Percentiles rank a stretch among this genome's conserved stretches.
Evolutionary conservation across 768 basidiomycete genomes (phyloP).

Genomic region (Lactarius akahatsu): DNA sequence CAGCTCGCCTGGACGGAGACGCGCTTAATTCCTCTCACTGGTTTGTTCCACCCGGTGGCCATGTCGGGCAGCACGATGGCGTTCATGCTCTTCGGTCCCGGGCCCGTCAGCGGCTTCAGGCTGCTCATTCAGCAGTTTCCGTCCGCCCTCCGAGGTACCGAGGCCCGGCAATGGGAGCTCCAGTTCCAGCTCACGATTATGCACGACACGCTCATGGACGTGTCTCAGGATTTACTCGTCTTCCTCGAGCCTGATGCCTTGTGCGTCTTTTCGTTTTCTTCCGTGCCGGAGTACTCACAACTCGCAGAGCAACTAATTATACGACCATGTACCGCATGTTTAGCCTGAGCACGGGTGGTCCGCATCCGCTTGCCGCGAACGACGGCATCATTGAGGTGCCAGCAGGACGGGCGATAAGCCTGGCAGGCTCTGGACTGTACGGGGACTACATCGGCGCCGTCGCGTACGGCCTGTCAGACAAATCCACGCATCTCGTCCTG

Average conservation of each 20-base stretch:
- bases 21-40: neutral
- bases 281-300: neutral
- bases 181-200: constrained; percentile 7
- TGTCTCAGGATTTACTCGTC: constrained; percentile 1
- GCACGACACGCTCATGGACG: constrained; percentile 6
- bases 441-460: constrained; percentile 6
- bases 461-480: neutral
- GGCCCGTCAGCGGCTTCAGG: constrained; percentile 1
- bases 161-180: constrained; percentile 1
- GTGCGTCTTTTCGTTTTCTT: neutral
- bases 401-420: neutral
- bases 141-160: neutral
- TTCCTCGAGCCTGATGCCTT: constrained; percentile 6
- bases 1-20: constrained; percentile 1
- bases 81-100: constrained; percentile 1
- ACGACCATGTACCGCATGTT: constrained; percentile 2
- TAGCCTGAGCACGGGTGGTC: constrained; percentile 3
- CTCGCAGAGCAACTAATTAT: neutral
- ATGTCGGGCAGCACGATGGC: constrained; percentile 8
- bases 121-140: constrained; percentile 11
- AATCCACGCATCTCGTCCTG: neutral
- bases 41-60: neutral
- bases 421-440: neutral
- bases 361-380: constrained; percentile 6
- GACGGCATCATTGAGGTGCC: neutral